phyloP scores from a whole-genome alignment of 2,329 filamentous ascomycete species.

The Calonectria crousiana region DNA sequence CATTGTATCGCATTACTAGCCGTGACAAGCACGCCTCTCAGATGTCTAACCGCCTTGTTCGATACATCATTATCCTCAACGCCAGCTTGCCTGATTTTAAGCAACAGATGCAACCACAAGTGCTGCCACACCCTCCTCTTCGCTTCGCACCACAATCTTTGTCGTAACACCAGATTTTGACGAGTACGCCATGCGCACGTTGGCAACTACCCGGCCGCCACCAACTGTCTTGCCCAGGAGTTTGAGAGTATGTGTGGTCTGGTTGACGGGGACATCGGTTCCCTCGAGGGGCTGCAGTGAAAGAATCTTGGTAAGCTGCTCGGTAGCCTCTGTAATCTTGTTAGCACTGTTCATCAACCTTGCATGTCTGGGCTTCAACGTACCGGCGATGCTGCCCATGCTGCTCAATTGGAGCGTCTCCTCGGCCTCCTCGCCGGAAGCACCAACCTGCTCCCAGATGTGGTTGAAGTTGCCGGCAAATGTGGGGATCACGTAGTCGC shows the following conservation, averaged over 20 bases:
- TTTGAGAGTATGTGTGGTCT: conserved; percentile 93
- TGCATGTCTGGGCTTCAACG: conserved; percentile 47
- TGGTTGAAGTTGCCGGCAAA: conserved; percentile 97
- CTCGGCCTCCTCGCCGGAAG: conserved; percentile 88
- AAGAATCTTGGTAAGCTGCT: conserved; percentile 86
- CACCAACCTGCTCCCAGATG: conserved; percentile 93
- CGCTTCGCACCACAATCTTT: conserved; percentile 91
- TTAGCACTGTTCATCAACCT: conserved; percentile 38
- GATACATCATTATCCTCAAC: conserved; percentile 53
- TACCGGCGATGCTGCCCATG: conserved; percentile 93
- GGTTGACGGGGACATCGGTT: conserved; percentile 89
- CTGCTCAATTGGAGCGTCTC: conserved; percentile 91
- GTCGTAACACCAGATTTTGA: conserved; percentile 94
- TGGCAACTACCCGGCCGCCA: conserved; percentile 88
- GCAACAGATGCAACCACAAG: conserved; percentile 88
- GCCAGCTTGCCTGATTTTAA: conserved; percentile 61
- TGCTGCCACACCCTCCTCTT: conserved; percentile 91
- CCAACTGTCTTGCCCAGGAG: conserved; percentile 94
- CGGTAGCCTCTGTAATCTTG: conserved; percentile 80
- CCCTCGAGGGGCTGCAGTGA: conserved; percentile 95
- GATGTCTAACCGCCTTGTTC: conserved; percentile 48
- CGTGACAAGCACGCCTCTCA: conserved; percentile 21
- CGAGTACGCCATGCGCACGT: conserved; percentile 93
- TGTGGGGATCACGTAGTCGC: conserved; percentile 92
- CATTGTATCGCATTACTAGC: conserved; percentile 31